These are phyloP conservation scores for Cicer arietinum DNA, from an alignment of 306 rosid genomes.

Conservation along the genomic window DNA sequence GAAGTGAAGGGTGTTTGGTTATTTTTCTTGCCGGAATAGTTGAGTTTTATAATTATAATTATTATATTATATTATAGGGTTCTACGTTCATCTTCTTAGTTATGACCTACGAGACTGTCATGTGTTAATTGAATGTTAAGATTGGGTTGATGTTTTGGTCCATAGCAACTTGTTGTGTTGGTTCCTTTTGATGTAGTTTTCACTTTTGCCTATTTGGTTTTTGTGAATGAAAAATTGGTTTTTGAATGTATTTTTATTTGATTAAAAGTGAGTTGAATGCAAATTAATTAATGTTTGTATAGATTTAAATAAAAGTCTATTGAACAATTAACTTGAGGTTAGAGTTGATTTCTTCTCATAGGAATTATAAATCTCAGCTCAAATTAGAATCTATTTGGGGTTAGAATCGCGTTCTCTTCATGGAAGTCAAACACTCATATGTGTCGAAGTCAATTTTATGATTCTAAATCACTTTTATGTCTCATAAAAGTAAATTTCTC, in stretches of 20 bases:
- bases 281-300: not conserved
- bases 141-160: not conserved
- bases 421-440: not conserved
- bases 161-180: not conserved
- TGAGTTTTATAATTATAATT: not conserved
- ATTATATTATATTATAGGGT: not conserved
- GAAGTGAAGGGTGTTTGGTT: not conserved
- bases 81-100: not conserved
- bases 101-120: not conserved
- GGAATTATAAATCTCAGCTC: not conserved
- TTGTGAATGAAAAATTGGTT: not conserved
- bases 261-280: not conserved
- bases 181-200: not conserved
- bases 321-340: not conserved
- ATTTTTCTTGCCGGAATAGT: not conserved
- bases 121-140: not conserved
- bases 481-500: constrained; percentile 1
- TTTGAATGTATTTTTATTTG: not conserved
- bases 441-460: not conserved
- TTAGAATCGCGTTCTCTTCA: not conserved
- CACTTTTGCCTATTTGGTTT: not conserved
- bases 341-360: not conserved
- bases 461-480: not conserved
- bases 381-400: not conserved
- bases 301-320: not conserved